Conservation (phyloP, 1,284 basidiomycete species). For the Leccinum huronense region DNA sequence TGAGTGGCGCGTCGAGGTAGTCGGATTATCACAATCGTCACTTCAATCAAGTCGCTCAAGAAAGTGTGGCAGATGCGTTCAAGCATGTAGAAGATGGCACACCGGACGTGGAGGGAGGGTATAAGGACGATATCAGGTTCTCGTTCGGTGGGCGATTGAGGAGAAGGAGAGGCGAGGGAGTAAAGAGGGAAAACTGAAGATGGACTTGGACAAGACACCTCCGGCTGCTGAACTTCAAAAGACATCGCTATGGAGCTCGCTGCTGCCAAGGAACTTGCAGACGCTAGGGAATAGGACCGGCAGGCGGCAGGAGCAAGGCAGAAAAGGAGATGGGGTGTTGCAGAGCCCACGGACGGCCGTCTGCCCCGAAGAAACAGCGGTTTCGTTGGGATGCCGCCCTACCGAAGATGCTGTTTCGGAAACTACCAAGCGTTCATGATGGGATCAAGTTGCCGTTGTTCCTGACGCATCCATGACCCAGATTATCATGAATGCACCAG, state of each 20-base stretch:
- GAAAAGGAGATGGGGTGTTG: slow-evolving; percentile 86
- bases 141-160: slow-evolving; percentile 76
- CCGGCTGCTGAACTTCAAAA: slow-evolving; percentile 68
- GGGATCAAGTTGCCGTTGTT: slow-evolving; percentile 82
- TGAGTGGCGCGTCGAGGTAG: slow-evolving; percentile 68
- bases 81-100: slow-evolving; percentile 59
- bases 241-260: slow-evolving; percentile 67
- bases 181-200: slow-evolving; percentile 78
- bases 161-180: slow-evolving; percentile 82
- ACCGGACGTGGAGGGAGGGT: slow-evolving; percentile 83
- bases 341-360: slow-evolving; percentile 59
- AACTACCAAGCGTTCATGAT: slow-evolving; percentile 83
- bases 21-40: slow-evolving; percentile 94
- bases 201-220: slow-evolving; percentile 86
- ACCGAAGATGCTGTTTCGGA: slow-evolving; percentile 58
- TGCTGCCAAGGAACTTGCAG: slow-evolving; percentile 53
- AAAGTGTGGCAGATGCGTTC: slow-evolving; percentile 81
- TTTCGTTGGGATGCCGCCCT: slow-evolving; percentile 92
- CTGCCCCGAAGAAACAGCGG: slow-evolving; percentile 84
- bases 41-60: slow-evolving; percentile 78
- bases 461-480: slow-evolving; percentile 64
- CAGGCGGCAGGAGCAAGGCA: slow-evolving; percentile 57
- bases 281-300: slow-evolving; percentile 32
- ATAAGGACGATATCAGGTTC: slow-evolving; percentile 97
- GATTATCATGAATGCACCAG: slow-evolving; percentile 84